Evolutionary conservation across 2,329 filamentous ascomycete genomes (phyloP), one percentile per base, ranked within the genome.

Genomic region (Albophoma yamanashiensis): DNA sequence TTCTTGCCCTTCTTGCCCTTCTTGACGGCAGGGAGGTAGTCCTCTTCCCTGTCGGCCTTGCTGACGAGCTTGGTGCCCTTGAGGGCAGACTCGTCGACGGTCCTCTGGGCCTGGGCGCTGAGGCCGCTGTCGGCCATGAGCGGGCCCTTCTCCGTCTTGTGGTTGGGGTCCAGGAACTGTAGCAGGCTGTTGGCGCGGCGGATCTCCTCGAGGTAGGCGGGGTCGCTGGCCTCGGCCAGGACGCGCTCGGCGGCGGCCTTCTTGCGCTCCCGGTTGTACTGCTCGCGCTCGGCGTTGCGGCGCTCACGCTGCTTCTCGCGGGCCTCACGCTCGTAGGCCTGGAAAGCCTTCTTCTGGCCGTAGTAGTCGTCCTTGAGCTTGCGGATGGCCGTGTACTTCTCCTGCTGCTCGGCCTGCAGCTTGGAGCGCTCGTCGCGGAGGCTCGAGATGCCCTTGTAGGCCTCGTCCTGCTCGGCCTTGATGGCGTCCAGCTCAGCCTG

Each of bases 141-240:
- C 62, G 79, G 83, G 39, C 75, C 83, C 78, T 89, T 90, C 76
- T 89, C 90, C 71, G 82, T 79, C 71, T 76, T 74, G 61, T 85
- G 80, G 20, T 79, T 83, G 2, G 93, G 93, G 74, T 97, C 92
- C 67, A 97, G 93, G 82, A 93, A 93, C 67, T 88, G 87, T 67
- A 97, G 89, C 55, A 99, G 82, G 72, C 87, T 89, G 78, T 94
- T 90, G 63, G 91, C 90, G 58, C 89, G 89, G 68, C 92, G 84
- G 70, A 99, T 96, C 79, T 99, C 92, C 68, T 97, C 91, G 55
- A 91, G 82, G 80, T 91, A 99, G 58, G 94, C 94, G 20, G 89
- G 92, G 68, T 91, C 88, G 71, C 87, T 89, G 67, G 91, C 91
- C 70, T 93, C 89, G 69, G 87, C 86, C 47, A 95, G 86, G 74